Percentiles rank a stretch among this genome's conserved stretches.
Evolutionary conservation across 2,329 filamentous ascomycete species (phyloP).

Genomic region (Plenodomus biglobosus): DNA sequence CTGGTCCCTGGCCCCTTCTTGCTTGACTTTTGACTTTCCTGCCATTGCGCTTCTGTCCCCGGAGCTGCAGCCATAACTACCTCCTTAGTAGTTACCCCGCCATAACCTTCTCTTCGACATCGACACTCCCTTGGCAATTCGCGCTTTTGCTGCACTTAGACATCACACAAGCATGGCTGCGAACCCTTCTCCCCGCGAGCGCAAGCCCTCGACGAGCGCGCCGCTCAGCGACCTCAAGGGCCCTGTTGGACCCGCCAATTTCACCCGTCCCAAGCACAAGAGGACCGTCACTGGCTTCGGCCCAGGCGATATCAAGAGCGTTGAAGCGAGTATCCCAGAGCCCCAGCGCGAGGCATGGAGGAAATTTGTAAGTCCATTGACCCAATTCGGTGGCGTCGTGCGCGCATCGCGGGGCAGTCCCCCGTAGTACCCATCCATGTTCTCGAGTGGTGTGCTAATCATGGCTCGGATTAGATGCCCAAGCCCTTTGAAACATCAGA

Average conservation of each 20-base stretch:
- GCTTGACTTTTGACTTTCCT: conserved; percentile 2
- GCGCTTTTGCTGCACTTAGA: conserved; percentile 32
- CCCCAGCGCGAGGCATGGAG: conserved; percentile 76
- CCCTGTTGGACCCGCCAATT: conserved; percentile 74
- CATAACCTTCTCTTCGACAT: conserved; percentile 28
- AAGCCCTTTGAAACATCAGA: conserved; percentile 75
- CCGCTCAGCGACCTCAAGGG: conserved; percentile 86
- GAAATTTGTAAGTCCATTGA: conserved; percentile 56
- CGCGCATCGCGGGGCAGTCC: conserved; percentile 16
- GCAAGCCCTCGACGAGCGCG: conserved; percentile 77
- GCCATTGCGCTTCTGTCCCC: conserved; percentile 9
- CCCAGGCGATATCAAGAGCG: conserved; percentile 84
- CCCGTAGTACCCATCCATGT: neutral
- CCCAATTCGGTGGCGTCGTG: neutral
- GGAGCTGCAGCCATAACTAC: conserved; percentile 9
- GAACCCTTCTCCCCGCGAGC: conserved; percentile 62
- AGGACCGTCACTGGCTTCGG: conserved; percentile 95
- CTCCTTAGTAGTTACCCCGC: conserved; percentile 34
- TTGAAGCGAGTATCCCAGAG: conserved; percentile 90
- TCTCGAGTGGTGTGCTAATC: conserved; percentile 12
- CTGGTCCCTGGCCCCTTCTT: neutral
- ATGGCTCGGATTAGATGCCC: conserved; percentile 52
- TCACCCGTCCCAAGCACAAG: conserved; percentile 93
- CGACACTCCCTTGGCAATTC: conserved; percentile 27
- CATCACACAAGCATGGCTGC: conserved; percentile 35